Percentiles rank a stretch among this genome's conserved stretches.
Conservation (phyloP, 805 yeast genomes). For the Sugiyamaella floridensis region DNA sequence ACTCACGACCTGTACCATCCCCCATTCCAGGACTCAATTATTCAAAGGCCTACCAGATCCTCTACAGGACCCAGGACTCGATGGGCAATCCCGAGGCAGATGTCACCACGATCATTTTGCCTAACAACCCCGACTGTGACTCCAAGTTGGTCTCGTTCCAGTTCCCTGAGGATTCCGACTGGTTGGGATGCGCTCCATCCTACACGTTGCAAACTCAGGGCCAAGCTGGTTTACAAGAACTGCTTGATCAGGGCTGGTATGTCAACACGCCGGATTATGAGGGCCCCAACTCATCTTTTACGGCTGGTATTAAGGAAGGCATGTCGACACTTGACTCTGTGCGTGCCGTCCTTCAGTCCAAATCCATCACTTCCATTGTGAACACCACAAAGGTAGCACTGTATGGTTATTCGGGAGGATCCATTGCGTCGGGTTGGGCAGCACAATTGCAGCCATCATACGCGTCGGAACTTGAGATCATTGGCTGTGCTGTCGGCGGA, state of each 20-base stretch:
- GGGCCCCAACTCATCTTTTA: constrained; percentile 25
- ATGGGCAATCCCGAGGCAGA: constrained; percentile 24
- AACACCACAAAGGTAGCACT: constrained; percentile 51
- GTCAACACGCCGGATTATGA: constrained; percentile 25
- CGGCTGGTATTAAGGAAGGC: constrained; percentile 25
- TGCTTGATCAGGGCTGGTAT: constrained; percentile 15
- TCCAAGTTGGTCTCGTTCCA: constrained; percentile 23
- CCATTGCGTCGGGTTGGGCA: constrained; percentile 63
- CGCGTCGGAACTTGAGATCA: constrained; percentile 23
- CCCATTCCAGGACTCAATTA: constrained; percentile 7
- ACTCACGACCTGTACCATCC: constrained; percentile 5
- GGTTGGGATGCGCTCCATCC: constrained; percentile 26
- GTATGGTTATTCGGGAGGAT: constrained; percentile 71
- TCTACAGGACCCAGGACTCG: constrained; percentile 22
- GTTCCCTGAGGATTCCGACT: constrained; percentile 24
- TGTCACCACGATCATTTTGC: constrained; percentile 26
- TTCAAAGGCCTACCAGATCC: constrained; percentile 20
- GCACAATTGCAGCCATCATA: constrained; percentile 22
- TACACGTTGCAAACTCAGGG: constrained; percentile 17
- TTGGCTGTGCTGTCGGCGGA: constrained; percentile 27
- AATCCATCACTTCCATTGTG: constrained; percentile 31
- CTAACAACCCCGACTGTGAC: constrained; percentile 8
- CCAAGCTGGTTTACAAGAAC: constrained; percentile 9
- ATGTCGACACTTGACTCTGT: constrained; percentile 24
- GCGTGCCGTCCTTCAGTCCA: constrained; percentile 18